Percentiles rank a stretch among this genome's conserved stretches.
These are phyloP conservation scores for Talaromyces islandicus DNA, from an alignment of 2,329 filamentous ascomycete genomes.

Conservation along the genomic window DNA sequence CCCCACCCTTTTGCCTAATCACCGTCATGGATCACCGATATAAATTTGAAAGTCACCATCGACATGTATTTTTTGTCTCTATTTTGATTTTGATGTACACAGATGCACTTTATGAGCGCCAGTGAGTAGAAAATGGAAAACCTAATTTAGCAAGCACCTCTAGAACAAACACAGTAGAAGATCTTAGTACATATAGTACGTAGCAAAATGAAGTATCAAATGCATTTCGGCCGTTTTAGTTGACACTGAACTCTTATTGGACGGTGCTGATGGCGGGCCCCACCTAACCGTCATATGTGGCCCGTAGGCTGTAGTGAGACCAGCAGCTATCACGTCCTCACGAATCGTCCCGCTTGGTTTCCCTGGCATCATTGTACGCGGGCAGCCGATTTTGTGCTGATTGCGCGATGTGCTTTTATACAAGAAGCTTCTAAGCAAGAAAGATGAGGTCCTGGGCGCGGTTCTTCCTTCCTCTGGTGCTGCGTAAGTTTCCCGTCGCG, in stretches of 20 bases:
- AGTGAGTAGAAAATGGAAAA: constrained; percentile 1
- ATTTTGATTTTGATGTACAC: constrained; percentile 9
- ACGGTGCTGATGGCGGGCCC: background rate
- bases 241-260: background rate
- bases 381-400: background rate
- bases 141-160: background rate
- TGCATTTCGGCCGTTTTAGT: background rate
- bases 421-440: constrained; percentile 11
- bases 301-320: background rate
- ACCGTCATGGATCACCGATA: constrained; percentile 1
- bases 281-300: constrained; percentile 10
- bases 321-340: background rate
- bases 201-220: background rate
- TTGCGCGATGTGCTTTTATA: constrained; percentile 8
- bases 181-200: background rate
- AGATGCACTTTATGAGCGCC: constrained; percentile 2
- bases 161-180: background rate
- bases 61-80: constrained; percentile 9
- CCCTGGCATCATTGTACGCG: background rate
- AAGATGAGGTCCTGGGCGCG: constrained; percentile 31
- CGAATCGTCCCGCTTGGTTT: background rate
- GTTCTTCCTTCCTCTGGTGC: constrained; percentile 27
- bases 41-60: constrained; percentile 2
- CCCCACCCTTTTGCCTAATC: constrained; percentile 3
- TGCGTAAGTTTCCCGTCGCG: constrained; percentile 23